phyloP scores from a whole-genome alignment of 208 protist species.

The Trypanosoma cruzi region DNA sequence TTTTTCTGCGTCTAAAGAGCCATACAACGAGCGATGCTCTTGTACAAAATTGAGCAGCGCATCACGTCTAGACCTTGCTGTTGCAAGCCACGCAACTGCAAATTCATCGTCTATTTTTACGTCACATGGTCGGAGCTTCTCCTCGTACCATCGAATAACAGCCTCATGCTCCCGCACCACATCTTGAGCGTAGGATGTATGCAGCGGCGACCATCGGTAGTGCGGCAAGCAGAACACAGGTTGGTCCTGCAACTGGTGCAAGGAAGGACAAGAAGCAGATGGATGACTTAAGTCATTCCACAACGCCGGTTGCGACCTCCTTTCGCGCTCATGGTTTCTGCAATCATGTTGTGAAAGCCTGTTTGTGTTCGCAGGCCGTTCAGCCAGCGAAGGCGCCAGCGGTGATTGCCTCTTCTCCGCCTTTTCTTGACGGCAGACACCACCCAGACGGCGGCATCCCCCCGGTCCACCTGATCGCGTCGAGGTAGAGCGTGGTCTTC shows the following conservation, averaged over 20 bases:
- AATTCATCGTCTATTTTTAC: not conserved
- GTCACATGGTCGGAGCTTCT: not conserved
- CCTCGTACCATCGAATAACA: slow-evolving; percentile 12
- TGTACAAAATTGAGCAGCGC: slow-evolving; percentile 7
- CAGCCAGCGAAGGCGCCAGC: not conserved
- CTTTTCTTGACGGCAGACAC: too few species aligned
- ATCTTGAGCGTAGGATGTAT: slow-evolving; percentile 9
- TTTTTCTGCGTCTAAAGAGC: slow-evolving; percentile 16
- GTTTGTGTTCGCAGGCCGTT: not conserved
- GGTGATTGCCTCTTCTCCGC: not conserved
- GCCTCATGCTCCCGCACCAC: slow-evolving; percentile 16
- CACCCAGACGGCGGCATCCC: not conserved
- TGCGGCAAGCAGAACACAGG: slow-evolving; percentile 11
- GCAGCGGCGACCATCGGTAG: slow-evolving; percentile 25
- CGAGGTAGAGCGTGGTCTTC: not conserved
- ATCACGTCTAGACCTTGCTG: not conserved
- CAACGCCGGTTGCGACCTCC: not conserved
- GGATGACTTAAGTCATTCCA: not conserved
- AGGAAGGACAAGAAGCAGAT: not conserved
- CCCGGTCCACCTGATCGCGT: not conserved
- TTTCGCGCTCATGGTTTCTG: not conserved
- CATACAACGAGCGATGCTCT: slow-evolving; percentile 13
- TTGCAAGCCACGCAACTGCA: not conserved
- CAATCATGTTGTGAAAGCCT: not conserved
- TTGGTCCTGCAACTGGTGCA: not conserved